phyloP scores from a whole-genome alignment of 2,329 filamentous ascomycete species.

The Thermochaetoides dissita region DNA sequence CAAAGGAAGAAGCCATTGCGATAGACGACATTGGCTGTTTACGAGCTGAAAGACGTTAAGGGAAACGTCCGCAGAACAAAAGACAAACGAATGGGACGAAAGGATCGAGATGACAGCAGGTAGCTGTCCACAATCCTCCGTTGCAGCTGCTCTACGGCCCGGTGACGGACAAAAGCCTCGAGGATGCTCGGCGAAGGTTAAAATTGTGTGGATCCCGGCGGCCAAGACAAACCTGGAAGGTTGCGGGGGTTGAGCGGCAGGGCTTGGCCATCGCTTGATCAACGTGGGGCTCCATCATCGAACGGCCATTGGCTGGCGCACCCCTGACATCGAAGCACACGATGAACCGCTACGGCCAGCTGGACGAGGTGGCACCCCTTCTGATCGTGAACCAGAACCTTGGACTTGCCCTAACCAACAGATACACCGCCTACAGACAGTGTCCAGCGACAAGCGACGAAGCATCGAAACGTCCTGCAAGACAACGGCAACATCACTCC shows the following conservation, averaged over 20 bases:
- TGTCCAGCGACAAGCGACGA: too few species aligned
- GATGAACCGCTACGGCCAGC: not conserved
- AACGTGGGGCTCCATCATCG: constrained; percentile 4
- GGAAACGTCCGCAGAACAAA: too few species aligned
- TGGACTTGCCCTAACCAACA: not conserved
- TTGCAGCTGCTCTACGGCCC: too few species aligned
- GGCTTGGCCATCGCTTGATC: constrained; percentile 1
- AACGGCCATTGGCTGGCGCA: constrained; percentile 6
- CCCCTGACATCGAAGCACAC: constrained; percentile 1
- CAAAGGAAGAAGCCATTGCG: constrained; percentile 12
- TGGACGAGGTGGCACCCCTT: constrained; percentile 1
- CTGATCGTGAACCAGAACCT: not conserved
- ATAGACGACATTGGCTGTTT: not conserved
- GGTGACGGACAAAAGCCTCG: too few species aligned
- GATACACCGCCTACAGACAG: not conserved
- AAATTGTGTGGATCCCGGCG: not conserved
- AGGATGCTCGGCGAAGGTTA: not conserved
- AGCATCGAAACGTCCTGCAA: not conserved
- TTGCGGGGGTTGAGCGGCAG: constrained; percentile 7
- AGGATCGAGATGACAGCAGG: too few species aligned
- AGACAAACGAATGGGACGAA: too few species aligned
- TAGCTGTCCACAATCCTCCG: too few species aligned
- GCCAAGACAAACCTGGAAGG: constrained; percentile 5
- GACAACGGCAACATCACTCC: not conserved
- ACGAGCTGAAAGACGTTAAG: not conserved